Base-by-base conservation (phyloP, 2,329 filamentous ascomycete species). In the Fusarium chlamydosporum region DNA sequence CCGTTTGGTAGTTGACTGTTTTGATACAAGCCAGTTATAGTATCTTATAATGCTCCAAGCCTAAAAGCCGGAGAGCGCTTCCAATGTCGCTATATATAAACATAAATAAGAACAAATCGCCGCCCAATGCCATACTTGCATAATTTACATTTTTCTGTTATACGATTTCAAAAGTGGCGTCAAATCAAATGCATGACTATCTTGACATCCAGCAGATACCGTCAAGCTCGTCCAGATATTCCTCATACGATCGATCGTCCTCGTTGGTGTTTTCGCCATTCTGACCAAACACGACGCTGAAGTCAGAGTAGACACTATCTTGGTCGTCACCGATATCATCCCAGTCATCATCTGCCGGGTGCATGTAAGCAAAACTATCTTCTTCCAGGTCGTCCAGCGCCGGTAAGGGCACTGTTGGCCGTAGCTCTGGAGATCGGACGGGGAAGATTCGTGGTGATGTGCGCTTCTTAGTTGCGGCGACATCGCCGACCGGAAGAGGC, bases 171-270 rank as follows among this genome's bases (percentile, higher is more conserved):
- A 41, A 59, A 47, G 43, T 56, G 42, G 47, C 41, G n/a, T 34
- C 46, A 20, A 23, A 53, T 45, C 13, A 29, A 20, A n/a, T 50
- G 31, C n/a, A n/a, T n/a, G 26, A 43, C 58, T 73, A 74, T 61
- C 72, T 68, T 35, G 71, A 73, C 63, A 78, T 76, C 79, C 84
- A 86, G 8, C 83, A 82, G 62, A 87, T 86, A 11, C 85, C 85
- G 65, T 87, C 85, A 62, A 87, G 72, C 62, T 86, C 85, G 67
- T 87, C 85, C 69, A 87, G 78, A 70, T 84, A 86, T 69, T 86
- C 85, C 71, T 87, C 85, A 56, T 84, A 84, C 27, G 81, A 82
- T 55, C 83, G 77, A 18, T 81, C 81, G 4, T 81, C 78, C 6
- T 70, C 65, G 27, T 61, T 68, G 5, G 54, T 35, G 20, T 67